Base-by-base conservation (phyloP, 1,139 yeast species). In the Suhomyces atakaporum region DNA sequence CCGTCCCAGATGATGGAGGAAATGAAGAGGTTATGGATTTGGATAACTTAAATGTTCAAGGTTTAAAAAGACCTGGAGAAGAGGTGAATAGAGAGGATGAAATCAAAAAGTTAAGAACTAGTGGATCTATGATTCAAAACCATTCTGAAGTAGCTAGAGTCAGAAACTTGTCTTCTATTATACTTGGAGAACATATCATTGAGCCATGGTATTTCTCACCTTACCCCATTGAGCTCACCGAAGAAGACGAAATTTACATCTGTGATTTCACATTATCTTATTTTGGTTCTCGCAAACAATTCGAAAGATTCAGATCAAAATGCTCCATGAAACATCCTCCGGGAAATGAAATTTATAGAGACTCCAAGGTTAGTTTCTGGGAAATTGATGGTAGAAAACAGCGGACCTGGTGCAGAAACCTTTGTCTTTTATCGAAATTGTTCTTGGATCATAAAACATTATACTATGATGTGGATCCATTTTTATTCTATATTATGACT, bases 191-290 rank as follows among this genome's bases (percentile, higher is more conserved):
- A 45, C 89, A 82, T 60, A 86, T 86, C 45, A 87, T 94, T 33
- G 99, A 92, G 57, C 98, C 99, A 2, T 92, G 99, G 99, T 94
- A 92, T 62, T 92, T 94, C 56, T 86, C 96, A 2, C 97, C 99
- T 0, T 92, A 94, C 58, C 99, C 99, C 0, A 74, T 88, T 11
- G 98, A 92, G 57, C 73, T 89, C 39, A 89, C 97, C 0, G 97
- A 90, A 50, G 94, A 84, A 46, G 97, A 90, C 54, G 81, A 76
- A 40, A 77, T 92, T 15, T 94, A 84, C 58, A 84, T 94, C 29
- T 94, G 96, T 63, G 97, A 90, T 61, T 92, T 86, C 57, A 82
- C 97, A 2, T 63, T 94, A 43, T 81, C 86, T 39, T 94, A 87
- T 60, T 92, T 87, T 63, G 95, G 95, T 1, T 86, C 96, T 0